Evolutionary conservation across 2,329 filamentous ascomycete genomes (phyloP).

Genomic region (Clonostachys rosea): DNA sequence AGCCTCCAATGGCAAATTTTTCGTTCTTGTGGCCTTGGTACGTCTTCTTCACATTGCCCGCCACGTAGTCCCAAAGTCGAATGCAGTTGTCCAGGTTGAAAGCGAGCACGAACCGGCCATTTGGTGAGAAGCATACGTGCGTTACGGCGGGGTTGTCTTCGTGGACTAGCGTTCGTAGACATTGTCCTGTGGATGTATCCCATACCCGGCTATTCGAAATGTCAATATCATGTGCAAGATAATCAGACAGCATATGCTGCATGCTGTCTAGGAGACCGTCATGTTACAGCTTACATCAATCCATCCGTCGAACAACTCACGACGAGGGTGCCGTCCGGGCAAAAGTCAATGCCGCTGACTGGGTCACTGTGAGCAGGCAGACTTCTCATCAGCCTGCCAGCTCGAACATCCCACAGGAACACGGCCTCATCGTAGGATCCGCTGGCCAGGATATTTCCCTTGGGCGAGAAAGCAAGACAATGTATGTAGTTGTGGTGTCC

Average conservation of each 20-base stretch:
- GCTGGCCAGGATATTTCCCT: slow-evolving; percentile 93
- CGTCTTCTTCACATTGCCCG: slow-evolving; percentile 89
- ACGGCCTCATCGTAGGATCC: slow-evolving; percentile 97
- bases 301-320: slow-evolving; percentile 91
- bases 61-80: slow-evolving; percentile 91
- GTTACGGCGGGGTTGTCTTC: slow-evolving; percentile 92
- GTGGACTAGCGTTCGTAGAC: slow-evolving; percentile 88
- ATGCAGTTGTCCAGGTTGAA: slow-evolving; percentile 89
- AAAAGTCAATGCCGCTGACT: slow-evolving; percentile 89
- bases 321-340: slow-evolving; percentile 85
- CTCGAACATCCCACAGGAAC: slow-evolving; percentile 92
- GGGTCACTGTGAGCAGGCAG: slow-evolving; percentile 94
- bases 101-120: slow-evolving; percentile 87
- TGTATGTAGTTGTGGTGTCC: slow-evolving; percentile 98
- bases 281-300: slow-evolving; percentile 56
- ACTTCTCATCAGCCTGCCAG: slow-evolving; percentile 81
- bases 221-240: not conserved
- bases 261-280: not conserved
- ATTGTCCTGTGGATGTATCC: slow-evolving; percentile 94
- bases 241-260: not conserved
- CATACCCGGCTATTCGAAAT: slow-evolving; percentile 65
- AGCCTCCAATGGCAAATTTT: slow-evolving; percentile 78
- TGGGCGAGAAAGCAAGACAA: slow-evolving; percentile 91
- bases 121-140: slow-evolving; percentile 87
- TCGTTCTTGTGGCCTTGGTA: slow-evolving; percentile 90